These are phyloP conservation scores for Zasmidium cellare DNA, from an alignment of 2,329 filamentous ascomycete species.

Conservation along the genomic window DNA sequence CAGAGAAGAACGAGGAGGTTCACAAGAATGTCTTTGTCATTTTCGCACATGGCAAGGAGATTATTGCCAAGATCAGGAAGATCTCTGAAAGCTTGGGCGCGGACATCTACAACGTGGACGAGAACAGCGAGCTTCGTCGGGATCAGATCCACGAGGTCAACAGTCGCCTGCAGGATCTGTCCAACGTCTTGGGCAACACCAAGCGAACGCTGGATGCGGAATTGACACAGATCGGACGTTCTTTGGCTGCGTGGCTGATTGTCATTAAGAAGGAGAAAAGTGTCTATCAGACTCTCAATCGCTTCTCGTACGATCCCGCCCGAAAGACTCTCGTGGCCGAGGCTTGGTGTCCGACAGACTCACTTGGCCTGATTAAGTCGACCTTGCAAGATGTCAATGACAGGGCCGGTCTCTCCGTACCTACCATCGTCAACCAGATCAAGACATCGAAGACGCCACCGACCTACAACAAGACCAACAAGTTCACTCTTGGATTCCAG, in stretches of 20 bases:
- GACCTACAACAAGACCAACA: constrained; percentile 97
- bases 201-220: constrained; percentile 92
- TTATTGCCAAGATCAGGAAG: constrained; percentile 97
- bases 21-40: constrained; percentile 99
- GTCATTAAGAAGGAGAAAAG: constrained; percentile 98
- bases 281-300: constrained; percentile 91
- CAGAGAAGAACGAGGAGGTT: constrained; percentile 85
- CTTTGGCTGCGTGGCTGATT: constrained; percentile 94
- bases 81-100: constrained; percentile 97
- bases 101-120: constrained; percentile 93
- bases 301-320: constrained; percentile 94
- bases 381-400: constrained; percentile 97
- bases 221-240: constrained; percentile 88
- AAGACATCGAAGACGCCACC: constrained; percentile 95
- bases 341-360: constrained; percentile 94
- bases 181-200: constrained; percentile 90
- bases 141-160: constrained; percentile 99
- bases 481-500: constrained; percentile 96
- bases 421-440: constrained; percentile 98
- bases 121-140: constrained; percentile 90
- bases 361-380: constrained; percentile 82
- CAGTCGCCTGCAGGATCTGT: constrained; percentile 83
- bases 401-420: constrained; percentile 90
- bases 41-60: constrained; percentile 97
- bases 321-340: constrained; percentile 96